A percentile compares a stretch with the other conserved stretches of the same genome.
These are phyloP conservation scores for Tricholoma sp. DNA, from an alignment of 768 basidiomycete species.

Conservation along the genomic window DNA sequence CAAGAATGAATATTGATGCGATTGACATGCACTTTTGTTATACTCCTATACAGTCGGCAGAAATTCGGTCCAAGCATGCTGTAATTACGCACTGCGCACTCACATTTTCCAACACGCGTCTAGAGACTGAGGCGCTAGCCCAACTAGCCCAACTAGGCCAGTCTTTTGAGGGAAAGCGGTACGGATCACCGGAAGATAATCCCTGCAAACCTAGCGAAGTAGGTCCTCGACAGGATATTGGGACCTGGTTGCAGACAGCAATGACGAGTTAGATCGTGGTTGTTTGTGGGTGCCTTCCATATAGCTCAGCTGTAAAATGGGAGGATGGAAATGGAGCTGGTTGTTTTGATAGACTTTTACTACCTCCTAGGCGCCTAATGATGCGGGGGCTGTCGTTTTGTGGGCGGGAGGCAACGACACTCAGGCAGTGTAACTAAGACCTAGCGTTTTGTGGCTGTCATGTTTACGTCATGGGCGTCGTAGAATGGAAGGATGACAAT, in stretches of 20 bases:
- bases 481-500: neutral
- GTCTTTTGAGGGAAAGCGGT: conserved; percentile 25
- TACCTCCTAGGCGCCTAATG: neutral
- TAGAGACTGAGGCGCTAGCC: conserved; percentile 3
- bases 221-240: conserved; percentile 12
- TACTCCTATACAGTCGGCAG: conserved; percentile 31
- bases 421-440: neutral
- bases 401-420: neutral
- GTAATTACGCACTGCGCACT: conserved; percentile 48
- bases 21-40: neutral
- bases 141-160: conserved; percentile 6
- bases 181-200: conserved; percentile 25
- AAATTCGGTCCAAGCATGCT: conserved; percentile 62
- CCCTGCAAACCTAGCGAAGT: neutral
- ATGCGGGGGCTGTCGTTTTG: neutral
- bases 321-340: neutral
- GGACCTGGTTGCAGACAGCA: conserved; percentile 14
- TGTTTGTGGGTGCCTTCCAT: neutral
- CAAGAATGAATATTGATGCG: neutral
- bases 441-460: too few species aligned
- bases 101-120: conserved; percentile 14
- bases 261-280: conserved; percentile 1
- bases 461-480: neutral
- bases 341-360: neutral
- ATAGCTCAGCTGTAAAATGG: neutral